Conservation (phyloP, 306 rosid genomes). For the Bauhinia variegata region DNA sequence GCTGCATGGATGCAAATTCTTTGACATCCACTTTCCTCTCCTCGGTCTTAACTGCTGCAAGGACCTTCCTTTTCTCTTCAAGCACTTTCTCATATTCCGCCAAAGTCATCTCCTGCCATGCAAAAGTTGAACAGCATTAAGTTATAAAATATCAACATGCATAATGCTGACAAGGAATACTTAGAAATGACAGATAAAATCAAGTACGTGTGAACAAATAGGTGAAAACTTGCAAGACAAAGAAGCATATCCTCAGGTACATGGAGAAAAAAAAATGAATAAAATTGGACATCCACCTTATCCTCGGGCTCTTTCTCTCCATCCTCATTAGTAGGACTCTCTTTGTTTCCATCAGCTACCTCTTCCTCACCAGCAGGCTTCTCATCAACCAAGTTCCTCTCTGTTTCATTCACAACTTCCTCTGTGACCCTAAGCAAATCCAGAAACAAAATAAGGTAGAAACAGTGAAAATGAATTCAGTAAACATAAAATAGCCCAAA, state of each 20-base stretch:
- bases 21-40: slow-evolving; percentile 78
- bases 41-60: slow-evolving; percentile 66
- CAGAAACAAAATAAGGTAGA: not conserved
- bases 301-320: slow-evolving; percentile 90
- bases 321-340: slow-evolving; percentile 57
- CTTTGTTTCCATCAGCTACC: slow-evolving; percentile 68
- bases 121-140: not conserved
- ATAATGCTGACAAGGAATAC: not conserved
- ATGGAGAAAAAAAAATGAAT: not conserved
- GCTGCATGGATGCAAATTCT: slow-evolving; percentile 81
- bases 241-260: not conserved
- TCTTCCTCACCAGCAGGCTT: slow-evolving; percentile 63
- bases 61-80: slow-evolving; percentile 87
- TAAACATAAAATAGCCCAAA: not conserved
- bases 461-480: not conserved
- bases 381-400: slow-evolving; percentile 68
- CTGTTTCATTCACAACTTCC: slow-evolving; percentile 62
- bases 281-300: slow-evolving; percentile 54
- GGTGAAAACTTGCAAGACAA: not conserved
- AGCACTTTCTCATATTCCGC: slow-evolving; percentile 85
- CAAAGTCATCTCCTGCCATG: slow-evolving; percentile 84
- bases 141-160: not conserved
- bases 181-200: not conserved
- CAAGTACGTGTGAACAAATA: too few relatives aligned
- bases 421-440: slow-evolving; percentile 58